Evolutionary conservation across 2,329 filamentous ascomycete genomes (phyloP), one percentile per base, ranked within the genome.

Genomic region (Berkeleyomyces rouxiae): DNA sequence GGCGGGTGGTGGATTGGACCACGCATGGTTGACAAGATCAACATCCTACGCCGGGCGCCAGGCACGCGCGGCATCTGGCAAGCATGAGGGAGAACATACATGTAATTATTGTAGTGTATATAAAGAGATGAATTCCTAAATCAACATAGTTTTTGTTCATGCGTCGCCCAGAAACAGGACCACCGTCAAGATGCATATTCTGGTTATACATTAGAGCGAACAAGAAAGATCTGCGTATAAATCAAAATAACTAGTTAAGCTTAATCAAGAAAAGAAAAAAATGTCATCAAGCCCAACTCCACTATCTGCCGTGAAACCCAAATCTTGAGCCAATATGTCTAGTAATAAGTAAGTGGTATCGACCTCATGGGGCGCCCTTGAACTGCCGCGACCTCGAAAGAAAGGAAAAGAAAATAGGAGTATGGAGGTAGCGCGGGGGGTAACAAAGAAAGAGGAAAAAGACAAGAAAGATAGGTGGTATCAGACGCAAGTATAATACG

Each of bases 1-100:
- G 77, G 82, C 1, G 83, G 84, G 0, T 85, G 82, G 80, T 87
- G 83, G 83, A 67, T 82, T 67, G 84, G 83, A 0, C 83, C 82
- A 33, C 75, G 77, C 66, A 83, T 85, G 80, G 75, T 75, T 66
- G 80, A 81, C 4, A 73, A 75, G 60, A 76, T 84, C 51, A 46
- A 60, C 33, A 64, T 64, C 10, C 9, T 64, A 10, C 42, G 57
- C 7, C 61, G 63, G 40, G 57, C 42, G 13, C 49, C 44, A 13
- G 63, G 63, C 16, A 60, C 60, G 7, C 37, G 60, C 16, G 63
- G 63, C 16, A 62, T 64, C 23, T 57, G 51, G 49, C 55, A 59
- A 33, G n/a, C 43, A 46, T 46, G 42, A 11, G 42, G 6, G 42
- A 13, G 42, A 13, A 13, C 4, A 10, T 13, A 11, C n/a, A 40